Evolutionary conservation across 139 green algal species (phyloP).

Genomic region (Chlorella sp.): DNA sequence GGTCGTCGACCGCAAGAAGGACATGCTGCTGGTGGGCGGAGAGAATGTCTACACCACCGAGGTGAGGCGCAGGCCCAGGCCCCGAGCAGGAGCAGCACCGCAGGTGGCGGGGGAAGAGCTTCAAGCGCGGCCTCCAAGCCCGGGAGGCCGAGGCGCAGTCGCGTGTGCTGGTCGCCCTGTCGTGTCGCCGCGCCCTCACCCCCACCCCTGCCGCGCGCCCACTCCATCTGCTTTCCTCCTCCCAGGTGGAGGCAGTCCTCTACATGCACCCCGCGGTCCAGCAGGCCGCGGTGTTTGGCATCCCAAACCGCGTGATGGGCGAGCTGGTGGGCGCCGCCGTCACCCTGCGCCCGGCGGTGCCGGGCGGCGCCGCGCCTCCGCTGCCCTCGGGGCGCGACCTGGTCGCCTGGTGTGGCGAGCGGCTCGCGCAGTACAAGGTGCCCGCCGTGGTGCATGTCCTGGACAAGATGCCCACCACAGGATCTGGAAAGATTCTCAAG

Average conservation of each 20-base stretch:
- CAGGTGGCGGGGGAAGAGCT: too few relatives aligned
- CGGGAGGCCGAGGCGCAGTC: too few relatives aligned
- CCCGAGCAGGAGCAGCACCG: too few relatives aligned
- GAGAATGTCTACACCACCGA: conserved; percentile 93
- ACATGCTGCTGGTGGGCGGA: conserved; percentile 84
- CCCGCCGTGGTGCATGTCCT: conserved; percentile 68
- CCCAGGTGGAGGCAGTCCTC: conserved; percentile 81
- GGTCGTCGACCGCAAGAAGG: conserved; percentile 87
- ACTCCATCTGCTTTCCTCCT: background rate
- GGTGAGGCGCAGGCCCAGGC: too few relatives aligned
- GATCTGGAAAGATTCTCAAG: conserved; percentile 88
- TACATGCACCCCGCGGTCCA: conserved; percentile 63
- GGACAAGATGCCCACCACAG: conserved; percentile 70
- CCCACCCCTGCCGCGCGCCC: background rate
- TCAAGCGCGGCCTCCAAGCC: too few relatives aligned
- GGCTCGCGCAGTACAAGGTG: conserved; percentile 85
- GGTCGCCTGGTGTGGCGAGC: conserved; percentile 65
- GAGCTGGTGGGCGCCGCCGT: conserved; percentile 53
- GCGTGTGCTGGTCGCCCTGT: too few relatives aligned
- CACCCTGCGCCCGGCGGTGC: conserved; percentile 25
- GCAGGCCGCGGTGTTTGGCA: conserved; percentile 79
- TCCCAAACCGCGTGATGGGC: conserved; percentile 76
- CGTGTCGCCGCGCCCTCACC: too few relatives aligned
- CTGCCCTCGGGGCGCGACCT: conserved; percentile 46
- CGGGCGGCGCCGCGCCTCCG: background rate